phyloP scores from a whole-genome alignment of 2,329 filamentous ascomycete genomes.

The Thelonectria blattea region DNA sequence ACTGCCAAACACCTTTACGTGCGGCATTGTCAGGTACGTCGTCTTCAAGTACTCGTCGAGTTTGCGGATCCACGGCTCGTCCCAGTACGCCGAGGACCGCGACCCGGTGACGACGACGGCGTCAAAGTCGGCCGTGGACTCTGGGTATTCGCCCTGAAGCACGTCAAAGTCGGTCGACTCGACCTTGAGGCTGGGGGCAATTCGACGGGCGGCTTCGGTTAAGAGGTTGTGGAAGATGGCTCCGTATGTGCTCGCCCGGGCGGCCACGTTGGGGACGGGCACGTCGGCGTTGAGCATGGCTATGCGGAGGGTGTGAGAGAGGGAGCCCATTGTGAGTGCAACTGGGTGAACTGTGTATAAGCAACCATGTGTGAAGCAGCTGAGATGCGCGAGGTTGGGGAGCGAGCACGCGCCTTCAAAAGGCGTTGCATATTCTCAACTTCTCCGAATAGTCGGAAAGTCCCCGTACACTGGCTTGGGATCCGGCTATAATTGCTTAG shows the following conservation, averaged over 20 bases:
- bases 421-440: not conserved
- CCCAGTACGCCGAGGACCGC: conserved; percentile 41
- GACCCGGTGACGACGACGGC: conserved; percentile 49
- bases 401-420: not conserved
- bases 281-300: conserved; percentile 33
- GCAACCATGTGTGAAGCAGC: not conserved
- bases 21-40: conserved; percentile 37
- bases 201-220: conserved; percentile 19
- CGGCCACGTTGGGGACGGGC: conserved; percentile 27
- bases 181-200: conserved; percentile 21
- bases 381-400: not conserved
- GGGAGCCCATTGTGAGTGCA: conserved; percentile 19
- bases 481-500: not conserved
- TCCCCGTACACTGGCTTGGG: not conserved
- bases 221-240: conserved; percentile 31
- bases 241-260: conserved; percentile 25
- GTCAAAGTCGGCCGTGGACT: conserved; percentile 38
- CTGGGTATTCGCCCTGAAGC: conserved; percentile 43
- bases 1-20: conserved; percentile 49
- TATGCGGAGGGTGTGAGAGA: conserved; percentile 24
- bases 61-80: conserved; percentile 30
- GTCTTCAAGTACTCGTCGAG: conserved; percentile 32
- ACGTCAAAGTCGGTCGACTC: conserved; percentile 45
- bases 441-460: not conserved
- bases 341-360: too few species aligned